Percentiles rank a stretch among this genome's conserved stretches.
Conservation (phyloP, 768 basidiomycete species). For the Mycena polygramma region DNA sequence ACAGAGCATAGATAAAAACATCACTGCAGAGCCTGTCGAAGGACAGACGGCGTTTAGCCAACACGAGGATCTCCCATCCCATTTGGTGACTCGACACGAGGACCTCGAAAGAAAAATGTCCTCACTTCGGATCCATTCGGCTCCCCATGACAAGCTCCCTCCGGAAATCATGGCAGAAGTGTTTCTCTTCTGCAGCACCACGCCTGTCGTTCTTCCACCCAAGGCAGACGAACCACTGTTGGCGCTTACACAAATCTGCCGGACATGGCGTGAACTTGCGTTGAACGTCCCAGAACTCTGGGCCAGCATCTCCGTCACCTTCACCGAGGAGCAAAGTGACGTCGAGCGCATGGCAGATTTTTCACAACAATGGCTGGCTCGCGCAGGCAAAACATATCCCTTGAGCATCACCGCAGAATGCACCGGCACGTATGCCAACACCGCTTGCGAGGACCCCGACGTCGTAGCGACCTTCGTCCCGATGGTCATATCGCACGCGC, state of each 20-base stretch:
- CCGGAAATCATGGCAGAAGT: conserved; percentile 15
- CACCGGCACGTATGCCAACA: background rate
- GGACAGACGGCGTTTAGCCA: too few species aligned
- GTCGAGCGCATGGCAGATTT: background rate
- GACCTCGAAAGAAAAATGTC: background rate
- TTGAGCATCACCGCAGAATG: conserved; percentile 19
- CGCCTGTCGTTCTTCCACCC: conserved; percentile 5
- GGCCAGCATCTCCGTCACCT: conserved; percentile 12
- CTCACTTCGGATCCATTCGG: conserved; percentile 1
- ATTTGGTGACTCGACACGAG: background rate
- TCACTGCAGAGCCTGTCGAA: too few species aligned
- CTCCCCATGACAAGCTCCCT: conserved; percentile 22
- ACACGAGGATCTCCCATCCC: too few species aligned
- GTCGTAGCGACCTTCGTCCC: conserved; percentile 4
- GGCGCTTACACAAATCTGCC: conserved; percentile 12
- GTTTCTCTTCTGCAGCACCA: conserved; percentile 8
- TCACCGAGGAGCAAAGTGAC: conserved; percentile 1
- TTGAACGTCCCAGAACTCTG: conserved; percentile 18
- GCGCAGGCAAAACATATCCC: conserved; percentile 1
- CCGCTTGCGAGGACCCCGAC: conserved; percentile 2
- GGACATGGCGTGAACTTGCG: conserved; percentile 19
- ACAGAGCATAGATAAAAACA: too few species aligned
- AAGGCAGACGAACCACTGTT: conserved; percentile 3
- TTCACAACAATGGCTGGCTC: conserved; percentile 22
- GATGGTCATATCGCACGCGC: conserved; percentile 13